Base-by-base conservation (phyloP, 768 basidiomycete species). In the Kwoniella heveanensis region DNA sequence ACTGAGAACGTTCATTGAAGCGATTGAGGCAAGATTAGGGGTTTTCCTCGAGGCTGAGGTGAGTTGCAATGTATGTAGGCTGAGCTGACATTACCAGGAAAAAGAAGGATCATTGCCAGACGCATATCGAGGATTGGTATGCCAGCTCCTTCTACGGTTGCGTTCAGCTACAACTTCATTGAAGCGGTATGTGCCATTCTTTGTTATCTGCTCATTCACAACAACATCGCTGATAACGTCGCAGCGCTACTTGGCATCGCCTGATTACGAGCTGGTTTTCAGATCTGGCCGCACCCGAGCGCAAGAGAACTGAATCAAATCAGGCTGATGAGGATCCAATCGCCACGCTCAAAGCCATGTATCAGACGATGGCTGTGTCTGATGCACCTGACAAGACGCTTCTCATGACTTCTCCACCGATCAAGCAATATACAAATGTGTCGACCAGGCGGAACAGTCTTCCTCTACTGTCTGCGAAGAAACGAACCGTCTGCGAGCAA, bases 21-120 rank as follows among this genome's bases (percentile, higher is more conserved):
- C n/a, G 10, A 4, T 76, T 1, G 74, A 76, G 60, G n/a, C 47
- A 2, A 54, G 65, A 25, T 30, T 76, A 9, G 67, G 64, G 6
- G 39, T 54, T 17, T 61, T 70, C 54, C 48, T 73, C 15, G 62
- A 68, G 25, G 55, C 58, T 10, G 65, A 70, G 53, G 66, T 62
- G 32, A 57, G 64, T 30, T 32, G 8, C 24, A 21, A 21, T 17
- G 12, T 19, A 17, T 3, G 21, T 37, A 19, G 21, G 24, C 10
- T 17, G 1, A 30, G 26, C 37, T 57, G 29, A 39, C 46, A 21
- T 19, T 22, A 19, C 39, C 19, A 73, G 60, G 73, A 72, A 50
- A 60, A 39, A 22, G 64, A 68, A 10, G 62, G 62, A 13, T 27
- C 22, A 17, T 44, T 73, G 9, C 74, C 74, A 19, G 50, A 39